Conservation (phyloP, 345 rosid genomes). For the Combretum micranthum region DNA sequence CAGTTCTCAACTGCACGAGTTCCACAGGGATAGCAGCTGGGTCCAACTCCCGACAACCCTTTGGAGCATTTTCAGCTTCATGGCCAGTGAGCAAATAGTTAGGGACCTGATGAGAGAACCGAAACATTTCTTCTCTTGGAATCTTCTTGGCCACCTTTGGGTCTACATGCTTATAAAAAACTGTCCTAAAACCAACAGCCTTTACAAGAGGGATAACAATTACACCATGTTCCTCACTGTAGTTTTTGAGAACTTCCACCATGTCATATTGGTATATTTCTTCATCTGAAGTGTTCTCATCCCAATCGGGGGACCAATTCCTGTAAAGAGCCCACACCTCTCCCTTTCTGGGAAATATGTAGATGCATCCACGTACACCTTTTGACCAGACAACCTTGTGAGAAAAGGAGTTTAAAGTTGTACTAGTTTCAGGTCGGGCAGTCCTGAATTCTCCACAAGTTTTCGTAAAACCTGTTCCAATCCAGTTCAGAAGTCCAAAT, state of each 20-base stretch:
- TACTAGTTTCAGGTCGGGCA: conserved; percentile 46
- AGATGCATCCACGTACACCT: conserved; percentile 59
- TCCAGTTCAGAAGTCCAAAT: conserved; percentile 61
- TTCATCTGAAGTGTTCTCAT: conserved; percentile 55
- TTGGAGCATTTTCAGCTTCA: conserved; percentile 60
- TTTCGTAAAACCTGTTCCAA: conserved; percentile 72
- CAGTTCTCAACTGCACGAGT: conserved; percentile 39
- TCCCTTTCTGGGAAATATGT: conserved; percentile 65
- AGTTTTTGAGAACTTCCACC: conserved; percentile 86
- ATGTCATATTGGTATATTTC: conserved; percentile 69
- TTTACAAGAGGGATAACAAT: conserved; percentile 59
- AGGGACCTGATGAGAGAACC: conserved; percentile 97
- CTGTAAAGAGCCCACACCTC: conserved; percentile 90
- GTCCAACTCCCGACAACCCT: conserved; percentile 77
- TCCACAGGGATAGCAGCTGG: conserved; percentile 85
- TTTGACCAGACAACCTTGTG: conserved; percentile 74
- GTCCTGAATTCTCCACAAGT: conserved; percentile 81
- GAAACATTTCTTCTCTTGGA: conserved; percentile 65
- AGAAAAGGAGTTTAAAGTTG: conserved; percentile 65
- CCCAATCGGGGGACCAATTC: conserved; percentile 88
- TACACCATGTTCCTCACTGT: conserved; percentile 46
- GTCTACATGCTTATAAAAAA: conserved; percentile 46
- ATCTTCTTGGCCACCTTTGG: conserved; percentile 36
- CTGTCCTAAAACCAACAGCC: conserved; percentile 60
- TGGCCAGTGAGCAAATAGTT: conserved; percentile 63